Percentiles rank a stretch among this genome's conserved stretches.
Conservation (phyloP, 352 stramenopile genomes). For the Phytophthora sp. region DNA sequence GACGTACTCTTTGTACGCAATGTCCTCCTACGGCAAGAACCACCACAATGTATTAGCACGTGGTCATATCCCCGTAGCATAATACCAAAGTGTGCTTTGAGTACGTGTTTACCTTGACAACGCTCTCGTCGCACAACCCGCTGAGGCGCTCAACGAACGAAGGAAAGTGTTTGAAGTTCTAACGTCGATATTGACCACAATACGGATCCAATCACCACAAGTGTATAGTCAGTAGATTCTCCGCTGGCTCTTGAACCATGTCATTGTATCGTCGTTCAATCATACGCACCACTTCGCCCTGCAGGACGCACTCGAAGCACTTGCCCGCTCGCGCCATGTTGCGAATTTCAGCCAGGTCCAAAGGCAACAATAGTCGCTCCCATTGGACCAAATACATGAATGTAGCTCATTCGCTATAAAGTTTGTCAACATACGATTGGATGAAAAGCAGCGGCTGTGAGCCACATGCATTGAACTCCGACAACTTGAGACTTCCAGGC, state of each 20-base stretch:
- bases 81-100: no score
- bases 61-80: no score
- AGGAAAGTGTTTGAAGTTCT: constrained; percentile 87
- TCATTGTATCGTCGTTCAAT: background rate
- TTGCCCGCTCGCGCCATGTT: constrained; percentile 72
- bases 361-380: background rate
- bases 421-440: background rate
- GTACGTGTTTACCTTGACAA: constrained; percentile 63
- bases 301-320: constrained; percentile 84
- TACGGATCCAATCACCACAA: background rate
- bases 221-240: background rate
- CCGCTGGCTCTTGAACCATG: background rate
- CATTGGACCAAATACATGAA: constrained; percentile 38
- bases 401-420: constrained; percentile 25
- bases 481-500: constrained; percentile 17
- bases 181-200: background rate
- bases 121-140: constrained; percentile 77
- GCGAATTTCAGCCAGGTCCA: background rate
- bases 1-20: constrained; percentile 90
- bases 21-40: constrained; percentile 59
- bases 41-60: background rate
- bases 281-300: constrained; percentile 78
- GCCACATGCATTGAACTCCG: constrained; percentile 14
- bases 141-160: constrained; percentile 82
- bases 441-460: constrained; percentile 27